Evolutionary conservation across 768 basidiomycete species (phyloP).

Genomic region (Chalciporus piperatus): DNA sequence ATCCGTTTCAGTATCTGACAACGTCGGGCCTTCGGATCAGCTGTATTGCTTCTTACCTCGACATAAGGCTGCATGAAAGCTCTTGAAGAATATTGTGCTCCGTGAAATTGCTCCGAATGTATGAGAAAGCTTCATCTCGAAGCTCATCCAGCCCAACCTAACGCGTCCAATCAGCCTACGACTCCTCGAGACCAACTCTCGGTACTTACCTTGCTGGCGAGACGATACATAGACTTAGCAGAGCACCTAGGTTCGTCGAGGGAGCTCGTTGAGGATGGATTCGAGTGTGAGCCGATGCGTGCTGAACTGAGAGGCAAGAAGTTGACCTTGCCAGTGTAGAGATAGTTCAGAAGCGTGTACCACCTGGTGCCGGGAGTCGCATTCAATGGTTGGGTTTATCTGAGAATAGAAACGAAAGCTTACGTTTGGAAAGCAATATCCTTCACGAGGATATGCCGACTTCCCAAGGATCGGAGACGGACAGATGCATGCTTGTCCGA

Average conservation of each 20-base stretch:
- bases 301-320: constrained; percentile 34
- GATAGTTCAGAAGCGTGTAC: constrained; percentile 38
- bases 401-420: not conserved
- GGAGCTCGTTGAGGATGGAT: not conserved
- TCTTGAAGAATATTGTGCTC: constrained; percentile 24
- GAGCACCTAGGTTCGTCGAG: constrained; percentile 29
- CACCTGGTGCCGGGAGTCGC: constrained; percentile 23
- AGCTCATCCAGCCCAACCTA: constrained; percentile 22
- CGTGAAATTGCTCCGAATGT: constrained; percentile 16
- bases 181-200: too few species aligned
- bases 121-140: constrained; percentile 15
- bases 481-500: not conserved
- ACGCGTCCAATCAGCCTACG: not conserved
- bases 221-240: constrained; percentile 44
- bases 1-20: too few species aligned
- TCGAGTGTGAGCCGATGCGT: not conserved
- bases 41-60: constrained; percentile 11
- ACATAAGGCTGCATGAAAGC: constrained; percentile 17
- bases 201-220: constrained; percentile 37
- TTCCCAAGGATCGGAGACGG: constrained; percentile 15
- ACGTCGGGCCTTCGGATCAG: too few species aligned
- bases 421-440: constrained; percentile 31
- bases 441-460: constrained; percentile 26
- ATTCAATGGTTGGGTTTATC: not conserved
- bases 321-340: constrained; percentile 34